These are phyloP conservation scores for Candida oleophila DNA, from an alignment of 805 yeast genomes.

Conservation along the genomic window DNA sequence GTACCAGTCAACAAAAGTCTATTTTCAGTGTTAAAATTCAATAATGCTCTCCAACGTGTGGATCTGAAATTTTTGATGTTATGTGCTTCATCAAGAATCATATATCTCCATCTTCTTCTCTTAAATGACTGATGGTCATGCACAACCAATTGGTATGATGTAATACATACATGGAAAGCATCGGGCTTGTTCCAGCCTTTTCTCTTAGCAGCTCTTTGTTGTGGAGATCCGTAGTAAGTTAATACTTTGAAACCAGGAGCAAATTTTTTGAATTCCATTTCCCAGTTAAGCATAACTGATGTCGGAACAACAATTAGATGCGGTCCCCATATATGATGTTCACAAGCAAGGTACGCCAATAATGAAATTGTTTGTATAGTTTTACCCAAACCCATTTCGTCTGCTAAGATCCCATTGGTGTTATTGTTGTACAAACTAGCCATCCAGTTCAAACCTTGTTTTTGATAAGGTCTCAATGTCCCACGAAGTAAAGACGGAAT, in stretches of 20 bases:
- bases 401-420: slow-evolving; percentile 96
- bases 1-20: slow-evolving; percentile 92
- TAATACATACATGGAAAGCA: slow-evolving; percentile 94
- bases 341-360: slow-evolving; percentile 86
- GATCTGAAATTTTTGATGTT: slow-evolving; percentile 95
- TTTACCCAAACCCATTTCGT: slow-evolving; percentile 98
- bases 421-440: slow-evolving; percentile 89
- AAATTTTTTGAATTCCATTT: slow-evolving; percentile 96
- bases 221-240: slow-evolving; percentile 96
- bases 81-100: slow-evolving; percentile 98
- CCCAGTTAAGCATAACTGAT: slow-evolving; percentile 97
- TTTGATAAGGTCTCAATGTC: slow-evolving; percentile 83
- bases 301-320: slow-evolving; percentile 97
- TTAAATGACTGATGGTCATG: slow-evolving; percentile 95
- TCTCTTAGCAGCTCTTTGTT: slow-evolving; percentile 92
- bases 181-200: slow-evolving; percentile 98
- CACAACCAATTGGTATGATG: slow-evolving; percentile 95
- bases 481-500: slow-evolving; percentile 78
- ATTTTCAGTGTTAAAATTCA: slow-evolving; percentile 90
- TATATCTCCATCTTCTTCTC: slow-evolving; percentile 90
- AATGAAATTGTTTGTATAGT: slow-evolving; percentile 94
- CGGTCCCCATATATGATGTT: slow-evolving; percentile 95
- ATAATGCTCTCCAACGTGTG: slow-evolving; percentile 93
- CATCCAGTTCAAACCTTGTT: slow-evolving; percentile 95
- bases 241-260: slow-evolving; percentile 97